Evolutionary conservation across 441 rosid species (phyloP).

Genomic region (Omphalea diandra): DNA sequence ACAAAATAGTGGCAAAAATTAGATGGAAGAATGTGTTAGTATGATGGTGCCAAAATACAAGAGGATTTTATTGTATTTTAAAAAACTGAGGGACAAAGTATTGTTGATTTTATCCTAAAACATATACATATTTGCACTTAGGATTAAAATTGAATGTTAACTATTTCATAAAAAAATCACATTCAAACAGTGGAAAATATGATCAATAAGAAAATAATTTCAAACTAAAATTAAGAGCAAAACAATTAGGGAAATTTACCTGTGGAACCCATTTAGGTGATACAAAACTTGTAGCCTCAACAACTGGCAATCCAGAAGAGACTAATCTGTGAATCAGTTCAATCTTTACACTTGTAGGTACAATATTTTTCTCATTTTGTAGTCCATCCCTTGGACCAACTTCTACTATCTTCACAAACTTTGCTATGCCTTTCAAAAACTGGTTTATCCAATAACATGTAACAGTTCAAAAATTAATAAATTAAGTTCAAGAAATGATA

Average conservation of each 20-base stretch:
- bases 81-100: too few relatives aligned
- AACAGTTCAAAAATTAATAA: conserved; percentile 2
- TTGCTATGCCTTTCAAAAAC: conserved; percentile 67
- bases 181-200: not conserved
- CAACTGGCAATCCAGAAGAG: conserved; percentile 75
- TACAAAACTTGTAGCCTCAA: conserved; percentile 98
- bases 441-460: conserved; percentile 28
- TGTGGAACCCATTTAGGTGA: conserved; percentile 99
- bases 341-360: conserved; percentile 77
- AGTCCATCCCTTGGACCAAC: conserved; percentile 99
- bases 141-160: not conserved
- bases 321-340: conserved; percentile 81
- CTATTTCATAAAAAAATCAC: not conserved
- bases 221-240: not conserved
- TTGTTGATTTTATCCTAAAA: too few relatives aligned
- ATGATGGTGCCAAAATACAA: too few relatives aligned
- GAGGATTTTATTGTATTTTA: too few relatives aligned
- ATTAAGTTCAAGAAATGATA: not conserved
- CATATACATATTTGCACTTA: not conserved
- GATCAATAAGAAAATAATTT: not conserved
- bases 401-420: conserved; percentile 96
- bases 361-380: conserved; percentile 85
- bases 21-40: too few relatives aligned
- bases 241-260: conserved; percentile 41
- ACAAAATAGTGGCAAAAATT: too few relatives aligned